Evolutionary conservation across 805 yeast genomes (phyloP), one percentile per base, ranked within the genome.

Genomic region (Danielia oregonensis): DNA sequence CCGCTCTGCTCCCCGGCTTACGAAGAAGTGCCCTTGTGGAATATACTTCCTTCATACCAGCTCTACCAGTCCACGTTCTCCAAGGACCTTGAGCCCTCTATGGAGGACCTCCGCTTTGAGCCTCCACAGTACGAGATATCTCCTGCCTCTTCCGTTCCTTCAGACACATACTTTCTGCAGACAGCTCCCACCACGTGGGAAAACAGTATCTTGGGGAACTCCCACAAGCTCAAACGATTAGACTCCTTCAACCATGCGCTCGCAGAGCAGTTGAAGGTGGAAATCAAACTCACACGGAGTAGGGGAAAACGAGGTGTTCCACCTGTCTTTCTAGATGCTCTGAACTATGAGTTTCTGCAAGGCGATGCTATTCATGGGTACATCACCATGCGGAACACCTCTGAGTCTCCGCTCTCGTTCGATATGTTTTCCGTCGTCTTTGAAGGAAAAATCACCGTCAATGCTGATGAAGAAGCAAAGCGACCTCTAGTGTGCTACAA

Each of bases 71-170:
- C 64, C 12, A 63, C 66, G 4, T 54, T 65, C 26, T 60, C 68
- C 14, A 61, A 59, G 33, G 54, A 50, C 34, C 48, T 63, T 33
- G 54, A 58, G 7, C 68, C 70, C 8, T 48, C 55, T 12, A 38
- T 41, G 1, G 60, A 61, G 21, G 52, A 59, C 29, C 27, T 44
- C 17, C 36, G 55, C 26, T 41, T 50, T 2, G 59, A 51, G 24
- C 69, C 68, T 4, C 71, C 71, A 7, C 37, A 48, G 7, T 64
- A 65, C 44, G 65, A 58, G 34, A 46, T 58, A 6, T 57, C 67
- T 9, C 38, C 39, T 9, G 35, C 29, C n/a, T 3, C 23, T 15
- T 15, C 13, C 28, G n/a, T 33, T 10, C 26, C 32, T 8, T 9
- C 28, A 7, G 28, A 29, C 18, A 25, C 24, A 29, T 32, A 25